These are phyloP conservation scores for Sugiyamaella sp. DNA, from an alignment of 1,139 yeast species.

Conservation along the genomic window DNA sequence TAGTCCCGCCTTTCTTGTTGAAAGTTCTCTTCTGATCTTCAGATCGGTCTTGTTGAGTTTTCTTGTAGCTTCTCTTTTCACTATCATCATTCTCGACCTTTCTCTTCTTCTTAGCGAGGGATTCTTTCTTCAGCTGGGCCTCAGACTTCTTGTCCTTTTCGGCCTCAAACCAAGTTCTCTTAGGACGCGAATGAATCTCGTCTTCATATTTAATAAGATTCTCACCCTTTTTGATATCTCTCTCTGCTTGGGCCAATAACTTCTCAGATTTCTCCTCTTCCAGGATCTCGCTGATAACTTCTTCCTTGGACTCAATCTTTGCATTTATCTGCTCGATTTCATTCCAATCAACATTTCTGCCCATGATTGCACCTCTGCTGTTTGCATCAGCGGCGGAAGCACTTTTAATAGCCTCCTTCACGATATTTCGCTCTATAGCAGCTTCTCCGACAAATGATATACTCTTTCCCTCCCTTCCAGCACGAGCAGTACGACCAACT, in stretches of 20 bases:
- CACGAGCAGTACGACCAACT: conserved; percentile 99
- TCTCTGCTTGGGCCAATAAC: conserved; percentile 83
- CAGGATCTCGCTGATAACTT: conserved; percentile 70
- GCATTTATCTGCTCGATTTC: conserved; percentile 71
- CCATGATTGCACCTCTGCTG: conserved; percentile 57
- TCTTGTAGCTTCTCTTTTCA: conserved; percentile 35
- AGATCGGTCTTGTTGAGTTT: conserved; percentile 38
- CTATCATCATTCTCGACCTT: conserved; percentile 56
- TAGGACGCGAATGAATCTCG: conserved; percentile 88
- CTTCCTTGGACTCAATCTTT: conserved; percentile 60
- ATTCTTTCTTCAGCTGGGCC: conserved; percentile 26
- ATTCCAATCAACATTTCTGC: conserved; percentile 85
- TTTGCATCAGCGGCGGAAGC: conserved; percentile 45
- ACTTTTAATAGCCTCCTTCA: conserved; percentile 79
- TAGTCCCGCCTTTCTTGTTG: conserved; percentile 15
- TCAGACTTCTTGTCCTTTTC: conserved; percentile 64
- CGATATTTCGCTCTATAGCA: conserved; percentile 80
- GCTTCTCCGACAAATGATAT: conserved; percentile 93
- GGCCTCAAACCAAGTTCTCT: conserved; percentile 93
- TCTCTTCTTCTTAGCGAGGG: conserved; percentile 56
- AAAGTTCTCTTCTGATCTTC: conserved; percentile 28
- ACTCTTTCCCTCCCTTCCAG: conserved; percentile 93
- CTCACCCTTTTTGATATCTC: conserved; percentile 84
- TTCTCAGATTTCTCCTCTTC: conserved; percentile 89
- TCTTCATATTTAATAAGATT: conserved; percentile 76